Evolutionary conservation across 768 basidiomycete species (phyloP).

Genomic region (Kwoniella dendrophila): DNA sequence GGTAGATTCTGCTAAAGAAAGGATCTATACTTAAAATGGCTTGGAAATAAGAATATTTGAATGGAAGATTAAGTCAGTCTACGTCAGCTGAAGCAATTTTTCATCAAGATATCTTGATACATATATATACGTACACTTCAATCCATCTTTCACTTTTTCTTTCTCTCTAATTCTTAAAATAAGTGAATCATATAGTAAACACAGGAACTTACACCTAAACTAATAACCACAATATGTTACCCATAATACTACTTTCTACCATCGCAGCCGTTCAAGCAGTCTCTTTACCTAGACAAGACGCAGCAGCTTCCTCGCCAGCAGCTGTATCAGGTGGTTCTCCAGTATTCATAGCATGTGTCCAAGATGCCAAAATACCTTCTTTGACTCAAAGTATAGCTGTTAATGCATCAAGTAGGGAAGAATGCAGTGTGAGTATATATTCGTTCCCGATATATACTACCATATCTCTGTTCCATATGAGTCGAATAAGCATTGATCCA

Average conservation of each 20-base stretch:
- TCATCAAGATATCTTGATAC: neutral
- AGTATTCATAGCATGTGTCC: constrained; percentile 20
- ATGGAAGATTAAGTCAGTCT: neutral
- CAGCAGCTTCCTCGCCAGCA: no score
- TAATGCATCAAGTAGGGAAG: constrained; percentile 4
- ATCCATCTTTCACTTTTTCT: neutral
- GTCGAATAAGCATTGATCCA: neutral
- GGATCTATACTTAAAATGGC: neutral
- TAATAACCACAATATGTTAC: neutral
- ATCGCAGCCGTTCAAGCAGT: neutral
- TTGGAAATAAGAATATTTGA: neutral
- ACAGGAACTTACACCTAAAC: neutral
- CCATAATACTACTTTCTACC: neutral
- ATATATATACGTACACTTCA: neutral
- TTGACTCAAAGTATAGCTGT: constrained; percentile 10
- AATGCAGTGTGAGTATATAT: constrained; percentile 15
- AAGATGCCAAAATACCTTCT: constrained; percentile 8
- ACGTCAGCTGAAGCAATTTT: neutral
- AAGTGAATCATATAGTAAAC: neutral
- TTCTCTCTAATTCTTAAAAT: neutral
- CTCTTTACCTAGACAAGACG: neutral
- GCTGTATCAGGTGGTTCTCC: neutral
- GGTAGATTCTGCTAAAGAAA: neutral
- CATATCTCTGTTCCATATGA: neutral
- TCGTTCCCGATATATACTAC: neutral